Evolutionary conservation across 2,329 filamentous ascomycete genomes (phyloP), one percentile per base, ranked within the genome.

Genomic region (Acarospora socialis): DNA sequence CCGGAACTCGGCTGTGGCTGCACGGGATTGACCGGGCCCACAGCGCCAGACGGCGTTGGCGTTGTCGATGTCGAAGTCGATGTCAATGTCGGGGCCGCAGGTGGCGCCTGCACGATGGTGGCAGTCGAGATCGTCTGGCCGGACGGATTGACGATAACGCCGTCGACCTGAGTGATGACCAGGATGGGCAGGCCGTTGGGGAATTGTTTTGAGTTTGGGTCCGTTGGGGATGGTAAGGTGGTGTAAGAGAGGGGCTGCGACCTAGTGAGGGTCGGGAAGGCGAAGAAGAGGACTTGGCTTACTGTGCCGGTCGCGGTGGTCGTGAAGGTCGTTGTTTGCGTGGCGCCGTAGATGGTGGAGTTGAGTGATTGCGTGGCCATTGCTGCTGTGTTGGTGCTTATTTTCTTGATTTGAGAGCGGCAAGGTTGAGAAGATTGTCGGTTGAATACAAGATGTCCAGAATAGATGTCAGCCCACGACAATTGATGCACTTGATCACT

Each of bases 301-400:
- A 30, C 20, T 9, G 23, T 29, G n/a, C 26, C 35, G 16, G 32
- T 30, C 10, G 23, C 27, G 19, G 21, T 34, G 17, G 31, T 37
- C 5, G n/a, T 30, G 9, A 37, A 16, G 8, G 35, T 37, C n/a
- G 35, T 37, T 5, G 35, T 37, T 3, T 7, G 27, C 15, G 35
- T 37, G 12, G 31, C 31, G n/a, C 31, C 31, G 22, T 24, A 33
- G 4, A 33, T 10, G 12, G 31, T 33, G 10, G 31, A 17, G 9
- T 25, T 15, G 7, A 15, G 23, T n/a, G 12, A 25, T 13, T 6
- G 4, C 6, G 23, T 25, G 7, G 5, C 16, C 23, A 25, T 25
- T 10, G 25, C 22, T 16, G n/a, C n/a, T n/a, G n/a, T n/a, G n/a
- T n/a, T n/a, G n/a, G n/a, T n/a, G n/a, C n/a, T n/a, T n/a, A n/a